A percentile compares a stretch with the other conserved stretches of the same genome.
phyloP scores from a whole-genome alignment of 768 basidiomycete genomes.

The Hygrophorus russula region DNA sequence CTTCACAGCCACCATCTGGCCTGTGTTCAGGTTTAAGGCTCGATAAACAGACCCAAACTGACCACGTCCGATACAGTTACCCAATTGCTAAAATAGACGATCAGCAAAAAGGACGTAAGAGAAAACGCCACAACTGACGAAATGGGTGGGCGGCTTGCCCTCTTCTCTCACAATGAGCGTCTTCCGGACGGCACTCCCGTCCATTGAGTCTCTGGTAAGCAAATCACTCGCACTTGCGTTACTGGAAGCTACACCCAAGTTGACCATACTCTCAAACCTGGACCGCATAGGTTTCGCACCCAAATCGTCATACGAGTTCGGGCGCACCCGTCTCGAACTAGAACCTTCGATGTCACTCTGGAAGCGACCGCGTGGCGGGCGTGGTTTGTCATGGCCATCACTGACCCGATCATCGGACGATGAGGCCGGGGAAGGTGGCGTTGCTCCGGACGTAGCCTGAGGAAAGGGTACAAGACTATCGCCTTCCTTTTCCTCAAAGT shows the following conservation, averaged over 20 bases:
- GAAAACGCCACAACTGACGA: conserved; percentile 47
- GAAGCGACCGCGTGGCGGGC: conserved; percentile 50
- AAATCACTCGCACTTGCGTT: conserved; percentile 59
- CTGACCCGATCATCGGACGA: conserved; percentile 16
- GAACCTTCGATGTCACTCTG: conserved; percentile 63
- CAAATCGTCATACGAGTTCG: conserved; percentile 60
- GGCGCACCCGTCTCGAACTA: conserved; percentile 40
- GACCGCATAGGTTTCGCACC: conserved; percentile 42
- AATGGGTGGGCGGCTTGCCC: conserved; percentile 69
- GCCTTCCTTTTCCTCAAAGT: conserved; percentile 27
- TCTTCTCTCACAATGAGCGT: conserved; percentile 72
- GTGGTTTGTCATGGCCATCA: conserved; percentile 25
- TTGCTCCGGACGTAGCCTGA: conserved; percentile 34
- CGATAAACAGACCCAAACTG: conserved; percentile 96
- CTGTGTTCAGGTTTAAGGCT: conserved; percentile 86
- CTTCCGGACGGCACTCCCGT: conserved; percentile 53
- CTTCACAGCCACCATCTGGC: conserved; percentile 99
- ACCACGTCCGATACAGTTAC: conserved; percentile 93
- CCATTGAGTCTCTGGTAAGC: conserved; percentile 46
- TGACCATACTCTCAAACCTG: conserved; percentile 66
- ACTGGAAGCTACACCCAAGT: conserved; percentile 39
- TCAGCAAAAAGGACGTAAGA: conserved; percentile 9
- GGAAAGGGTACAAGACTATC: conserved; percentile 55
- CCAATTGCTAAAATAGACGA: conserved; percentile 65
- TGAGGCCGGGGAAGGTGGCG: conserved; percentile 31